Evolutionary conservation across 371 early-diverging fungal genomes (phyloP).

Genomic region (Mucor saturninus): DNA sequence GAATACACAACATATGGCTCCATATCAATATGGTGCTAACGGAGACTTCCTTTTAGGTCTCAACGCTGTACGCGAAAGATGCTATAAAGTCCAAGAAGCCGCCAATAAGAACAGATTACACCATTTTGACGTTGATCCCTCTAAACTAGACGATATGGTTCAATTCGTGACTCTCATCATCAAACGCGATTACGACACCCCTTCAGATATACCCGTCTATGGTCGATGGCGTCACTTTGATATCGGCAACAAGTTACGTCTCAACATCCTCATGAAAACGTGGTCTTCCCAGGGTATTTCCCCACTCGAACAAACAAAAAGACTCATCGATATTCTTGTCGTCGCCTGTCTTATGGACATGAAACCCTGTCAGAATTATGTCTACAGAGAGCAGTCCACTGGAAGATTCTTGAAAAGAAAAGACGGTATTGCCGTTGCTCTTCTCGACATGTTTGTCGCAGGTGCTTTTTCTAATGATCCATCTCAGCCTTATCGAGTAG

Average conservation of each 20-base stretch:
- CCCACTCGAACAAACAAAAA: conserved; percentile 67
- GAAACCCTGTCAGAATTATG: conserved; percentile 86
- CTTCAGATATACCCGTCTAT: conserved; percentile 78
- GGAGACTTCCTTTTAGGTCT: conserved; percentile 71
- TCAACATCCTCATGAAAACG: conserved; percentile 59
- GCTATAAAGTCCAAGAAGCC: conserved; percentile 68
- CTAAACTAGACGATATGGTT: conserved; percentile 71
- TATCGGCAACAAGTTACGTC: conserved; percentile 62
- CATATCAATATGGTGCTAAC: conserved; percentile 22
- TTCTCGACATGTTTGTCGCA: conserved; percentile 79
- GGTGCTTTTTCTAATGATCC: conserved; percentile 80
- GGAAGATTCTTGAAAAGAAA: conserved; percentile 66
- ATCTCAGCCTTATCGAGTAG: conserved; percentile 73
- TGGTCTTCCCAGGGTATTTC: conserved; percentile 52
- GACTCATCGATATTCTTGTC: conserved; percentile 83
- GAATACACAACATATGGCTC: conserved; percentile 20
- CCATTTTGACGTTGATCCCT: conserved; percentile 77
- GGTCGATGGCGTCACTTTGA: conserved; percentile 92
- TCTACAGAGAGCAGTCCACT: conserved; percentile 64
- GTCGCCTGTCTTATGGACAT: conserved; percentile 90
- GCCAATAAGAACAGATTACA: conserved; percentile 58
- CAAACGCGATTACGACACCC: conserved; percentile 70
- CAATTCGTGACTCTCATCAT: conserved; percentile 75
- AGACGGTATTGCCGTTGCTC: conserved; percentile 89
- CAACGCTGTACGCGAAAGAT: conserved; percentile 78